phyloP scores from a whole-genome alignment of 1,284 basidiomycete genomes.

The Tylopilus orsonianus region DNA sequence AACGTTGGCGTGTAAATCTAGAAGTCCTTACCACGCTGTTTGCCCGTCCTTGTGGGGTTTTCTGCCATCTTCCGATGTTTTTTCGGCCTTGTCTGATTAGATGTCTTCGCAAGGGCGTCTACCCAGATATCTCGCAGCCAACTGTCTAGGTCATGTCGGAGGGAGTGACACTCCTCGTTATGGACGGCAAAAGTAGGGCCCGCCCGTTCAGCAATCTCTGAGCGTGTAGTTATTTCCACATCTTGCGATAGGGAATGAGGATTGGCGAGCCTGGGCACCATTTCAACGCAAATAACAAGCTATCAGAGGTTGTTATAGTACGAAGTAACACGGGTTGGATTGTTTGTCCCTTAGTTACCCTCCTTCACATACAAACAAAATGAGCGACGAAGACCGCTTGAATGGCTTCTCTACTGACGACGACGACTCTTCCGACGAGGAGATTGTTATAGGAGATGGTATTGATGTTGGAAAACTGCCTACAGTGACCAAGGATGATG shows the following conservation, averaged over 20 bases:
- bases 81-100: background rate
- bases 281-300: conserved; percentile 3
- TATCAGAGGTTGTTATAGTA: conserved; percentile 28
- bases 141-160: conserved; percentile 24
- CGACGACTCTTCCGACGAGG: conserved; percentile 82
- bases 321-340: background rate
- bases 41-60: background rate
- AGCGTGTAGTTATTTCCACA: conserved; percentile 29
- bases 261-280: conserved; percentile 33
- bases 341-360: background rate
- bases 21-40: conserved; percentile 8
- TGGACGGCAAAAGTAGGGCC: background rate
- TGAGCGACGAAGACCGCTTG: conserved; percentile 46
- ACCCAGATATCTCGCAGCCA: conserved; percentile 25
- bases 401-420: conserved; percentile 79
- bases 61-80: conserved; percentile 2
- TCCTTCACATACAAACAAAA: background rate
- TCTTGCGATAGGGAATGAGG: conserved; percentile 25
- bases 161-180: conserved; percentile 11
- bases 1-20: background rate
- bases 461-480: conserved; percentile 75
- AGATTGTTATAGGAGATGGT: conserved; percentile 57
- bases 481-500: conserved; percentile 84
- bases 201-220: conserved; percentile 19
- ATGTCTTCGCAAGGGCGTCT: conserved; percentile 5